Base-by-base conservation (phyloP, 441 rosid species). In the Pelargonium australe region DNA sequence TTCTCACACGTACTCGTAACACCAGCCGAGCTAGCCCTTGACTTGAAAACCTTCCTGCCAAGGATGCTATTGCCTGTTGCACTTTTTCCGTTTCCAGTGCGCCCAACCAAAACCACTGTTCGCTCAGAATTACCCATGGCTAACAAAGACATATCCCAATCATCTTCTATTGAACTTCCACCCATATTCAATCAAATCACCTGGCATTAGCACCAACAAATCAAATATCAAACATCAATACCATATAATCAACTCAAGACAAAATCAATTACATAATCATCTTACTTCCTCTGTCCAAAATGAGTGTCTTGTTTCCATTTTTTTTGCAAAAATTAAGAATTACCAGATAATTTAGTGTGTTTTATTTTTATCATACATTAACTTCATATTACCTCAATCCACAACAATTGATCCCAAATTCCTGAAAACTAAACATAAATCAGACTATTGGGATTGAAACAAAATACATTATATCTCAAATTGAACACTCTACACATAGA, bases 81-180 rank as follows among this genome's bases (percentile, higher is more conserved):
- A 74, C 98, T 91, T 68, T 91, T 91, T 0, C 97, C 98, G 68
- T 91, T 94, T 0, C 98, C 97, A 0, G 98, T 88, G 70, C 95
- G 95, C 3, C 98, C 97, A 17, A 94, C 89, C 68, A 94, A 76
- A 73, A 91, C 96, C 31, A 87, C 69, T 7, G 91, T 87, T 53
- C 84, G 77, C 62, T 74, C 76, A 65, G 77, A 77, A 62, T 77
- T 12, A 10, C 31, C 31, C 31, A 11, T 47, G n/a, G 14, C 13
- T n/a, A 12, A 82, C n/a, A 85, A 73, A 11, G 88, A 60, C 37
- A 90, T 72, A 81, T 90, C 93, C 96, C 96, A 85, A 70, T 91
- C 96, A 71, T 89, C 97, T 68, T 85, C 90, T 14, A 85, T 75
- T 7, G 83, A 20, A 80, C 88, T 84, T 71, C 94, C 97, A 68